Base-by-base conservation (phyloP, 2,329 filamentous ascomycete species). In the Parastagonospora avenae region DNA sequence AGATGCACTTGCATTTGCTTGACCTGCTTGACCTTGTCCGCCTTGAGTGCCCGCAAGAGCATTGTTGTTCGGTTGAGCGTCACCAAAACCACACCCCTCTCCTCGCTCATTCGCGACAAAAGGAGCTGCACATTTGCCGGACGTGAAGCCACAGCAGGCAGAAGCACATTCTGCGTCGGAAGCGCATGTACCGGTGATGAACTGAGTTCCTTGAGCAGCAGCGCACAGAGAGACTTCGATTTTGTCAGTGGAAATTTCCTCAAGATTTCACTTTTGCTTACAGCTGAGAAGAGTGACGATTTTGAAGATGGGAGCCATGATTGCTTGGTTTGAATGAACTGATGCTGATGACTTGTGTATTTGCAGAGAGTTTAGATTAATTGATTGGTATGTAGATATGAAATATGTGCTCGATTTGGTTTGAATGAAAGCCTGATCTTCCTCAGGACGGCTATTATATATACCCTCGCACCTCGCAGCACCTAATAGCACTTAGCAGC, bases 71-170 rank as follows among this genome's bases (percentile, higher is more conserved):
- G 70, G 66, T 30, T 66, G 57, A 11, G 63, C 64, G 50, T 72
- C 54, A n/a, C 71, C 71, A 29, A 72, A 72, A 4, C 72, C 72
- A 46, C 72, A 74, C 5, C 70, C 70, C 16, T 66, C 68, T 51
- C 70, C 70, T 10, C 70, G 59, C 42, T 73, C 66, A 36, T 71
- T 65, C 5, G 71, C 71, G 8, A 71, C 61, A 12, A 70, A 54
- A 5, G 68, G 54, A 3, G 72, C 68, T 4, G 67, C 67, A 36
- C 67, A 71, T 47, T 68, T 70, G 14, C 65, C 67, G n/a, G 59
- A 60, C n/a, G 62, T 67, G 54, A 70, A 70, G 14, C 65, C 67
- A 35, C 57, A 60, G 46, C 57, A 60, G 8, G 38, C 59, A 24
- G 63, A 58, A 1, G 57, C 62, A 44, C 67, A 70, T 33, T 64